Conservation (phyloP, 805 yeast genomes). For the Peterozyma toletana region DNA sequence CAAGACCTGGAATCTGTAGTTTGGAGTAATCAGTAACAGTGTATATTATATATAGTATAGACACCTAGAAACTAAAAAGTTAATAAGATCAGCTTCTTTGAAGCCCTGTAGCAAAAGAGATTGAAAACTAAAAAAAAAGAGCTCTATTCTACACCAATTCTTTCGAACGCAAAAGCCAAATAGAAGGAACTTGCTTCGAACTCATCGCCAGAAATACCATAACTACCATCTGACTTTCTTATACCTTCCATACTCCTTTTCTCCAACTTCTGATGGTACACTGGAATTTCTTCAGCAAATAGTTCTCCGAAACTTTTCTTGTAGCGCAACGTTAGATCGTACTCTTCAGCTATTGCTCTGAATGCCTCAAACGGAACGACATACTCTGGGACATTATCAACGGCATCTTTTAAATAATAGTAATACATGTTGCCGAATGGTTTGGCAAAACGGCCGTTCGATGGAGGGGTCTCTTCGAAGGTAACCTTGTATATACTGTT, state of each 20-base stretch:
- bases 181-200: conserved; percentile 84
- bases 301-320: conserved; percentile 76
- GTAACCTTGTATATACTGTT: conserved; percentile 76
- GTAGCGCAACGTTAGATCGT: conserved; percentile 63
- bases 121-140: background rate
- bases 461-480: conserved; percentile 75
- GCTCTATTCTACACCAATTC: conserved; percentile 24
- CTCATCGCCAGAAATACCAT: conserved; percentile 85
- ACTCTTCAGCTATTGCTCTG: conserved; percentile 77
- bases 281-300: conserved; percentile 73
- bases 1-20: too few species aligned
- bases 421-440: conserved; percentile 82
- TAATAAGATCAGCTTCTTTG: too few species aligned
- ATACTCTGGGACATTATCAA: conserved; percentile 93
- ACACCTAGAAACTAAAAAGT: background rate
- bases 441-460: conserved; percentile 61
- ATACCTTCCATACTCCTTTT: conserved; percentile 64
- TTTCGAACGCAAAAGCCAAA: conserved; percentile 76
- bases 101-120: too few species aligned
- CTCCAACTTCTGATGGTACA: conserved; percentile 48
- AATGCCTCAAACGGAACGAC: conserved; percentile 92
- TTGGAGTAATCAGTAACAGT: too few species aligned
- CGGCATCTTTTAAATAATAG: conserved; percentile 84
- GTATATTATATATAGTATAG: too few species aligned
- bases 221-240: conserved; percentile 68